Base-by-base conservation (phyloP, 495 filamentous ascomycete genomes). In the Lichenothelia convexa region DNA sequence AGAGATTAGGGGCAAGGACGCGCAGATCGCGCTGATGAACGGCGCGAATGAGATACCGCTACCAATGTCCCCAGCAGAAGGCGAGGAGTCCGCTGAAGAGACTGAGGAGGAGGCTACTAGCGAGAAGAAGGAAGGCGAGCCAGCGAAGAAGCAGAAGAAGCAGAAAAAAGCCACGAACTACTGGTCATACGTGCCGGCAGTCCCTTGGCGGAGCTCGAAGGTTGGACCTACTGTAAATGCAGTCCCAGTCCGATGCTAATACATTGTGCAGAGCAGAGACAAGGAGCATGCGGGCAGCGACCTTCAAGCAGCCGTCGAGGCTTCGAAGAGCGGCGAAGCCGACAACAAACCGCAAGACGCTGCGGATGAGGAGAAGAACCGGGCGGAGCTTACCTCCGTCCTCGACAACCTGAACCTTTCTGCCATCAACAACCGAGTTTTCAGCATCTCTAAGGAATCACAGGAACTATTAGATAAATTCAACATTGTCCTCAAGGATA, bases 401-500 rank as follows among this genome's bases (percentile, higher is more conserved):
- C 72, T 94, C 18, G 77, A 87, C 53, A 61, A 77, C 15, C 65
- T 94, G 29, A 85, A 84, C 49, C 67, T 93, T 17, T 66, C 77
- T 12, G 76, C 80, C 4, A 66, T 73, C 38, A 72, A 87, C 57
- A 85, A 84, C 53, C 71, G 71, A 15, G 76, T 78, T 32, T 83
- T 92, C 56, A 75, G 76, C n/a, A 63, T 93, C 30, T 77, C 80
- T 7, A 65, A 71, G 32, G 83, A 86, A 43, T 84, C 80, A 2
- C 68, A 79, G 48, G 73, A 84, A 41, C 66, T 93, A 3, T 63
- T 91, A 24, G 66, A 70, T 30, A 77, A 76, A 41, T 97, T 97
- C 65, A 81, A 80, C 15, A 58, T 83, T 27, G 75, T 94, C 21
- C 74, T 97, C 43, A 86, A 83, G 47, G 87, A 94, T 54, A 61